phyloP scores from a whole-genome alignment of 306 rosid species.

The Casuarina glauca region DNA sequence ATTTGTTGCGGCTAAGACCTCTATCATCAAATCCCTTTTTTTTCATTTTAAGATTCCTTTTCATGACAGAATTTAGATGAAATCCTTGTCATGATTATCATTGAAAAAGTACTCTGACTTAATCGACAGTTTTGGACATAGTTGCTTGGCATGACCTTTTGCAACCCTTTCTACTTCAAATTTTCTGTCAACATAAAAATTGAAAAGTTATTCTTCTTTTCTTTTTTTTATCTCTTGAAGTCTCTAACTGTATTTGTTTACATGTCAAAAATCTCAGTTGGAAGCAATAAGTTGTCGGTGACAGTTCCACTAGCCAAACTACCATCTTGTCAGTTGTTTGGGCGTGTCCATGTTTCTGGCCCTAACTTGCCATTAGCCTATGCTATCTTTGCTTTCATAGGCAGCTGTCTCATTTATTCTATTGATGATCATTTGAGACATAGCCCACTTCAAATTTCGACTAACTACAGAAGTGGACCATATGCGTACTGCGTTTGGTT shows the following conservation, averaged over 20 bases:
- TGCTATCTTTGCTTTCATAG: not conserved
- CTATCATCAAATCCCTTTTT: not conserved
- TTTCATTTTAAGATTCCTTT: not conserved
- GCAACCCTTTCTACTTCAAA: not conserved
- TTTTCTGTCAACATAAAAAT: not conserved
- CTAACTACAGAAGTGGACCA: not conserved
- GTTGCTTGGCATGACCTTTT: not conserved
- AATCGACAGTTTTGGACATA: not conserved
- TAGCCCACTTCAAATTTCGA: not conserved
- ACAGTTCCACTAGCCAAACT: not conserved
- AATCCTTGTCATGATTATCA: not conserved
- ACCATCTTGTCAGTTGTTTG: not conserved
- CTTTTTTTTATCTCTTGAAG: not conserved
- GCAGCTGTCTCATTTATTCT: not conserved
- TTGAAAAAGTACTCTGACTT: not conserved
- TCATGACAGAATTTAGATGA: not conserved
- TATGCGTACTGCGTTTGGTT: not conserved
- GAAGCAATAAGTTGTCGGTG: not conserved
- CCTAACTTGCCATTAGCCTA: not conserved
- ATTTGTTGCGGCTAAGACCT: not conserved
- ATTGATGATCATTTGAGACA: conserved; percentile 1
- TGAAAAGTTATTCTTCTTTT: not conserved
- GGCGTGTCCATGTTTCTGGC: not conserved
- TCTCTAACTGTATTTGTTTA: not conserved
- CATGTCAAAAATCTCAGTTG: not conserved